Evolutionary conservation across 495 filamentous ascomycete genomes (phyloP), one percentile per base, ranked within the genome.

Genomic region (Talaromyces stipitatus): DNA sequence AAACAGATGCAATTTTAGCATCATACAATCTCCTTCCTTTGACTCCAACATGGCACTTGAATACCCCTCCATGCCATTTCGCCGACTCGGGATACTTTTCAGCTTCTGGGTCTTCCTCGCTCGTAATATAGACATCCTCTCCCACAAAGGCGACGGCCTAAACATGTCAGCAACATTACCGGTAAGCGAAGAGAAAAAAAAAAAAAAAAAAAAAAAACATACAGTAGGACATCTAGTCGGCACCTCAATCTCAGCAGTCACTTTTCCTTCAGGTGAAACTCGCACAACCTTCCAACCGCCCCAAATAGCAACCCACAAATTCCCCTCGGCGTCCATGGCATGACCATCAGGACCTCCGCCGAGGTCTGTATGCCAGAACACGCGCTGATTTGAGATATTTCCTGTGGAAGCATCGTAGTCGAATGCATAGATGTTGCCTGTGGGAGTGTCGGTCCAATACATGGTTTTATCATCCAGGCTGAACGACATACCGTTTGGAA

Each of bases 401-500:
- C 89, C 90, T 4, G 78, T 82, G 4, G 64, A 66, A 4, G 76
- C 69, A 65, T 87, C 78, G 68, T 86, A 96, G 69, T 91, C 86
- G 70, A 85, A 94, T 26, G 85, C 84, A 54, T 78, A 83, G 61
- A 96, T 88, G 55, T 78, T 79, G 36, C 77, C 78, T n/a, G 79
- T 83, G 32, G 85, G 85, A 18, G 89, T 86, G 75, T 96, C 84
- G 41, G 85, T 90, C 69, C 91, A 87, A 75, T 89, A 95, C 81
- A 92, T 87, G 43, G 79, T 92, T 66, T 83, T 86, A 61, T 82
- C 74, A 62, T 89, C 83, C 14, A 73, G 72, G 45, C 78, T 83
- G 79, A 86, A 96, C 55, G 85, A 85, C 36, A 92, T 84, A 50
- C 88, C 85, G 70, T 97, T 96, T 48, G 92, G 91, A 62, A 96